Base-by-base conservation (phyloP, 2,329 filamentous ascomycete species). In the Trichophaea hybrida region DNA sequence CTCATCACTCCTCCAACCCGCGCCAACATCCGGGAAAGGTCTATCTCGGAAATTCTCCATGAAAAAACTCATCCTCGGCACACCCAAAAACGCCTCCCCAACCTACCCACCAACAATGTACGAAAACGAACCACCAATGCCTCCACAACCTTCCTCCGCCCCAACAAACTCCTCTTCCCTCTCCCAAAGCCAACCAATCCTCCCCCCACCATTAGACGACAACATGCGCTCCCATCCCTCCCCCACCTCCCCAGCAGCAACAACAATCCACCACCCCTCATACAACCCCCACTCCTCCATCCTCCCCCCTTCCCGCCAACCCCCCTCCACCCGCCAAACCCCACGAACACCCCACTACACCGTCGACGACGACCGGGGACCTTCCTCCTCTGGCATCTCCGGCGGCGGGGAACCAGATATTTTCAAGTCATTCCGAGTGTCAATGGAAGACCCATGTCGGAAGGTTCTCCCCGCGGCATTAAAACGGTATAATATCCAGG, bases 401-500 rank as follows among this genome's bases (percentile, higher is more conserved):
- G 34, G 31, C 32, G 24, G 34, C 13, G 34, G 48, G 10, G 50
- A 53, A n/a, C 50, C 50, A 4, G 93, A 98, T 73, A 96, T 98
- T 61, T 97, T 97, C 82, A 98, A 98, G 72, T 94, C 88, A 1
- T 98, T 98, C 79, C 84, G 91, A 43, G 93, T 98, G 63, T 93
- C 87, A 71, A 94, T 97, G 80, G 93, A 98, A 67, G 93, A 98
- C 70, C 93, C 93, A 2, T 98, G 93, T 74, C 86, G 95, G 75
- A 96, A 96, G 72, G 93, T 98, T 33, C 78, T 98, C 1, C 93
- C 93, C 1, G 93, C 94, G 13, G 93, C 93, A 1, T 79, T 98
- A 15, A 94, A 94, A 71, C 95, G 96, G 72, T 98, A 98, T 74
- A 93, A 97, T 70, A 98, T 98, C 75, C 91, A 94, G 66, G 91